Conservation (phyloP, 441 rosid genomes). For the Codiaeum variegatum region DNA sequence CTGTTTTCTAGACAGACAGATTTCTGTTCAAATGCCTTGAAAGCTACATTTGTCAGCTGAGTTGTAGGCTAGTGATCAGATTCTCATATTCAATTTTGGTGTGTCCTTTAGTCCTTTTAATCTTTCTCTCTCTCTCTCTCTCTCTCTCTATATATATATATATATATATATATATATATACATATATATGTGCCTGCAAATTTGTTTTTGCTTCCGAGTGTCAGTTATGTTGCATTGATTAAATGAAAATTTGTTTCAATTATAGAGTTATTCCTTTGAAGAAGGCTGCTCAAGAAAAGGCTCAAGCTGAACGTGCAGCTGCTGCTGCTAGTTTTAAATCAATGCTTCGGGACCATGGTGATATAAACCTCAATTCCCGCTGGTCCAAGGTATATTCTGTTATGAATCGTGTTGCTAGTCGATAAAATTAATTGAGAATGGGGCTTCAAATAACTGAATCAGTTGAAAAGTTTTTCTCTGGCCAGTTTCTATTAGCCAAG, state of each 20-base stretch:
- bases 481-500: neutral
- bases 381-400: constrained; percentile 83
- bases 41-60: constrained; percentile 34
- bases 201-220: neutral
- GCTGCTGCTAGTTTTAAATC: constrained; percentile 73
- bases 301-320: constrained; percentile 67
- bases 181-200: constrained; percentile 19
- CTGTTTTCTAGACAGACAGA: constrained; percentile 27
- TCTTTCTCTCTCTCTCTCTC: no score
- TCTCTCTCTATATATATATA: constrained; percentile 12
- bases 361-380: constrained; percentile 59
- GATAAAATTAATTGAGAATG: neutral
- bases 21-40: constrained; percentile 31
- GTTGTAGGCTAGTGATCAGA: constrained; percentile 33
- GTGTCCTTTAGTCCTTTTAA: constrained; percentile 32
- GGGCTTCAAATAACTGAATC: neutral
- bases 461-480: neutral
- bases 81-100: constrained; percentile 31
- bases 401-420: neutral
- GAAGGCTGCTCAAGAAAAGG: constrained; percentile 74
- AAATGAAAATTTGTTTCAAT: constrained; percentile 19
- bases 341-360: constrained; percentile 74
- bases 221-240: constrained; percentile 10
- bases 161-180: no score
- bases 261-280: constrained; percentile 71